Evolutionary conservation across 2,329 filamentous ascomycete genomes (phyloP).

Genomic region (Xylariomycetidae sp.): DNA sequence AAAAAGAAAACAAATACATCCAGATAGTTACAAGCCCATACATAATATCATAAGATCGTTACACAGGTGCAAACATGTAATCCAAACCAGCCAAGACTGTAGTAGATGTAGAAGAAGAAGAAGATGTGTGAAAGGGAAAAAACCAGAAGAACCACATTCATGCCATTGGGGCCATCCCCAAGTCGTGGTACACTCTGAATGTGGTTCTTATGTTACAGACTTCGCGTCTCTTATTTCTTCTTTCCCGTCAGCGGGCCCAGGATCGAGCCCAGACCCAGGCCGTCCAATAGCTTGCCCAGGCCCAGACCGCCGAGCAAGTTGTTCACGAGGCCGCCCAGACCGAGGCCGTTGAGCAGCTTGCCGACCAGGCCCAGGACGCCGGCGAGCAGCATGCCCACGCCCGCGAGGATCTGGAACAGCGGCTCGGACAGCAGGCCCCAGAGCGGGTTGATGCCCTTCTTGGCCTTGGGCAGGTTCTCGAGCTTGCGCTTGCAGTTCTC

Average conservation of each 20-base stretch:
- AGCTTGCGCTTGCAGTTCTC: constrained; percentile 87
- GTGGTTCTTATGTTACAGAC: no score
- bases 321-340: constrained; percentile 76
- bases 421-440: constrained; percentile 82
- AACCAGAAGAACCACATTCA: no score
- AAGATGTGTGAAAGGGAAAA: no score
- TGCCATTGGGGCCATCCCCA: no score
- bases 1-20: no score
- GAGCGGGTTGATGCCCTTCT: constrained; percentile 90
- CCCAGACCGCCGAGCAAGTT: constrained; percentile 73
- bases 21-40: no score
- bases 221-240: constrained; percentile 31
- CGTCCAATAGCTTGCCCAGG: constrained; percentile 68
- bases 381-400: constrained; percentile 74
- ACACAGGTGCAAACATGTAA: no score
- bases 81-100: no score
- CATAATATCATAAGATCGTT: no score
- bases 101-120: no score
- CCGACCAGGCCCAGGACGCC: constrained; percentile 85
- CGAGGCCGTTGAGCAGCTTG: constrained; percentile 72
- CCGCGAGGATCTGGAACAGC: constrained; percentile 86
- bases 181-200: no score
- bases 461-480: constrained; percentile 85
- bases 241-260: constrained; percentile 40
- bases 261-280: constrained; percentile 60